Base-by-base conservation (phyloP, 495 filamentous ascomycete genomes). In the Penicillium tannophilum region DNA sequence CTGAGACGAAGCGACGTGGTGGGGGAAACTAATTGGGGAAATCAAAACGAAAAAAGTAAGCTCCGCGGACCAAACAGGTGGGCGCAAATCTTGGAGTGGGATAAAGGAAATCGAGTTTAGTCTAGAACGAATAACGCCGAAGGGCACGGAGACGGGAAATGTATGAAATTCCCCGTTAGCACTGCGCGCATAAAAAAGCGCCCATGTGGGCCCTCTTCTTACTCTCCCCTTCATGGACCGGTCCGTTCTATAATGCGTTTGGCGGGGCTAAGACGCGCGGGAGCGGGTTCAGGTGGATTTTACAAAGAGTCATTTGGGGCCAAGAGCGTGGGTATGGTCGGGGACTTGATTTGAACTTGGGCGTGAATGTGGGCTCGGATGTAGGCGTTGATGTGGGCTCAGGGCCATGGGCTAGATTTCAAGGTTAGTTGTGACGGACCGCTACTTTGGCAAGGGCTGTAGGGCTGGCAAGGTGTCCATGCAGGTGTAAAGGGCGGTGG, bases 391-490 rank as follows among this genome's bases (percentile, higher is more conserved):
- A 19, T 10, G n/a, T 45, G 42, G 20, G n/a, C 42, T 47, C 28
- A 20, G 33, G 2, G 20, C 20, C 20, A 23, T 23, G 20, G 24
- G 23, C 24, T 28, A 28, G 45, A 28, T 45, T 45, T 8, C 20
- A 24, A 28, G 44, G 20, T 9, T 47, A 24, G 2, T 0, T 41
- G 16, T 17, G 14, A 41, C 14, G 24, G 31, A 63, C 61, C 61
- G 61, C 56, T 57, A 23, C 55, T 49, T 63, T 62, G 42, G 55
- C 48, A 39, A 55, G 63, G 51, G 36, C 31, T 52, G 45, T 63
- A 63, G 60, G 56, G 61, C 61, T 63, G 57, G 33, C 28, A 12
- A 11, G 11, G 39, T 33, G 44, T 28, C 41, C 44, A 54, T 46
- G 17, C 49, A 56, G 47, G 31, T 16, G 3, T 47, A 57, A 60